These are phyloP conservation scores for Phytophthora crassamura DNA, from an alignment of 352 stramenopile genomes.

Conservation along the genomic window DNA sequence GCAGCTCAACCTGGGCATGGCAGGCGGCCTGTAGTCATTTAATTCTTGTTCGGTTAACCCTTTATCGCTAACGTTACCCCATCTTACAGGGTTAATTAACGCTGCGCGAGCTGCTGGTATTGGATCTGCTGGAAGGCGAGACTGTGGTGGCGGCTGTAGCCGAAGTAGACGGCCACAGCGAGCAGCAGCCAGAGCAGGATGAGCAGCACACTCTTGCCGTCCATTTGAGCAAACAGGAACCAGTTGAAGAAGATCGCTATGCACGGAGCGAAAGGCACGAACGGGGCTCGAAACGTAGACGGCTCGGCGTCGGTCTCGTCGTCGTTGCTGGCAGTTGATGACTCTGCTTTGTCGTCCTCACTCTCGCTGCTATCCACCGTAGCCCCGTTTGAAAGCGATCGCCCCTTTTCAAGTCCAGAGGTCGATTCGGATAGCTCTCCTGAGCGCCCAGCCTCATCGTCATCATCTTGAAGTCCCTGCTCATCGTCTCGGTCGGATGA, in stretches of 20 bases:
- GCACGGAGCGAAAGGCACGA: constrained; percentile 81
- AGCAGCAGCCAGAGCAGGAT: constrained; percentile 76
- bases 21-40: constrained; percentile 22
- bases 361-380: constrained; percentile 24
- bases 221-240: constrained; percentile 88
- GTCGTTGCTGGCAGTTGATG: constrained; percentile 22
- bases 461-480: constrained; percentile 4
- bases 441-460: background rate
- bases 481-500: constrained; percentile 26
- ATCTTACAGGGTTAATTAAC: too few species aligned
- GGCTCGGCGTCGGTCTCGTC: constrained; percentile 44
- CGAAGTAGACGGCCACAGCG: constrained; percentile 70
- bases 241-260: constrained; percentile 91
- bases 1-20: constrained; percentile 29
- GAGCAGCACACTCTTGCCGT: constrained; percentile 62
- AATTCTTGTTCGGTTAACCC: constrained; percentile 5
- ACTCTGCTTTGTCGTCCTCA: constrained; percentile 25
- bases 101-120: constrained; percentile 59
- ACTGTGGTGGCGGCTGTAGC: constrained; percentile 76
- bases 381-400: constrained; percentile 1
- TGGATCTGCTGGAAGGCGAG: constrained; percentile 71
- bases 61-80: background rate
- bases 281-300: constrained; percentile 64
- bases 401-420: constrained; percentile 16
- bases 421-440: constrained; percentile 6